Evolutionary conservation across 2,329 filamentous ascomycete genomes (phyloP), one percentile per base, ranked within the genome.

Genomic region (Venturia pyrina): DNA sequence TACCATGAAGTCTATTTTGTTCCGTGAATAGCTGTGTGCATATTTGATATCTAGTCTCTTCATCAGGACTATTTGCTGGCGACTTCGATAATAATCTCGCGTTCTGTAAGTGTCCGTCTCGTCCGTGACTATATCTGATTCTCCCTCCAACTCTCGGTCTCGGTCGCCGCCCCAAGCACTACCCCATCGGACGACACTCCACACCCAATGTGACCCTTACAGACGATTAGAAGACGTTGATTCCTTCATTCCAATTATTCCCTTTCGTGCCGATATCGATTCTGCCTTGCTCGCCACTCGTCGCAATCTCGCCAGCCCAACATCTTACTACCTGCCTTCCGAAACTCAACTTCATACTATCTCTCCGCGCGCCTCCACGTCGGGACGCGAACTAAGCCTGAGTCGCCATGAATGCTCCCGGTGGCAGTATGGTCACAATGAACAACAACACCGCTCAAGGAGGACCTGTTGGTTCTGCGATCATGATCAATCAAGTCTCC

Each of bases 341-440:
- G 48, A 28, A 53, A 11, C 48, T 10, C 15, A 53, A 37, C 53
- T n/a, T n/a, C 53, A n/a, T 19, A 34, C 53, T n/a, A 37, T 59
- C 53, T 59, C 28, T 48, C 21, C 44, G 21, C 60, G 40, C 40
- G 40, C 17, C 60, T 41, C 40, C 60, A 43, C 60, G 7, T 32
- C 17, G 32, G 53, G 15, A 59, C 53, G 53, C 53, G 53, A 5
- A 37, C 28, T 21, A 72, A 73, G 71, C 15, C 53, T 59, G 28
- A 59, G 53, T 24, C 53, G 53, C 53, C 72, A 84, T 84, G 82
- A 83, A 81, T 74, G 79, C 87, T 85, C 80, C 80, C 77, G 75
- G 87, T 85, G 79, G 83, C 71, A 81, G 84, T 73, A 89, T 91
- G 87, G 83, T 82, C 73, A 79, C 77, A 73, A 90, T 91, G 85